These are phyloP conservation scores for Phaeotremella skinneri DNA, from an alignment of 768 basidiomycete species.

Conservation along the genomic window DNA sequence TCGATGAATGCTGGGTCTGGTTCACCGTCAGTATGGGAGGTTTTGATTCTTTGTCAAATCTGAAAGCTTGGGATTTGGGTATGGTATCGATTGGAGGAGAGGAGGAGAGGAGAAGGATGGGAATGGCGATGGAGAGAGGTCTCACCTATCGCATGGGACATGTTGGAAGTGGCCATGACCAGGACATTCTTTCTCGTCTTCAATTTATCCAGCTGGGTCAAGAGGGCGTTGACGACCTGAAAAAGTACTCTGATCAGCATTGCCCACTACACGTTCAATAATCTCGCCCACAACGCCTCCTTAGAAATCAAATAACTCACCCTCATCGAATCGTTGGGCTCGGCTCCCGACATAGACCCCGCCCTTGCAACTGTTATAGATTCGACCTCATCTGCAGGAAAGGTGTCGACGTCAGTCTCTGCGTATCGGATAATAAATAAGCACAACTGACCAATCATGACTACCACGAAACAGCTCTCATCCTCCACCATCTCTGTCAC, in stretches of 20 bases:
- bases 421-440: neutral
- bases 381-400: constrained; percentile 82
- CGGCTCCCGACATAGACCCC: constrained; percentile 90
- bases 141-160: constrained; percentile 87
- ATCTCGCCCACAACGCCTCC: too few species aligned
- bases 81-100: neutral
- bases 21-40: constrained; percentile 1
- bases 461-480: constrained; percentile 84
- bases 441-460: constrained; percentile 72
- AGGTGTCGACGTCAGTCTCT: neutral
- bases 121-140: neutral
- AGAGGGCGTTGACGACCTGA: constrained; percentile 93
- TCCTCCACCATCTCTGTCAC: constrained; percentile 91
- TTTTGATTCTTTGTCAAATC: neutral
- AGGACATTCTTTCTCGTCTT: constrained; percentile 90
- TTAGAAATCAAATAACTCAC: constrained; percentile 57
- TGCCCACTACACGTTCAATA: neutral
- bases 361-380: constrained; percentile 90
- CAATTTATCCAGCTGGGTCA: constrained; percentile 94
- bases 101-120: neutral
- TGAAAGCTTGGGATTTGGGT: neutral
- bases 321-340: constrained; percentile 89
- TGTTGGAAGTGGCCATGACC: constrained; percentile 94
- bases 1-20: constrained; percentile 93
- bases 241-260: constrained; percentile 6